Evolutionary conservation across 2,329 filamentous ascomycete species (phyloP), one percentile per base, ranked within the genome.

Genomic region (Whalleya microplaca): DNA sequence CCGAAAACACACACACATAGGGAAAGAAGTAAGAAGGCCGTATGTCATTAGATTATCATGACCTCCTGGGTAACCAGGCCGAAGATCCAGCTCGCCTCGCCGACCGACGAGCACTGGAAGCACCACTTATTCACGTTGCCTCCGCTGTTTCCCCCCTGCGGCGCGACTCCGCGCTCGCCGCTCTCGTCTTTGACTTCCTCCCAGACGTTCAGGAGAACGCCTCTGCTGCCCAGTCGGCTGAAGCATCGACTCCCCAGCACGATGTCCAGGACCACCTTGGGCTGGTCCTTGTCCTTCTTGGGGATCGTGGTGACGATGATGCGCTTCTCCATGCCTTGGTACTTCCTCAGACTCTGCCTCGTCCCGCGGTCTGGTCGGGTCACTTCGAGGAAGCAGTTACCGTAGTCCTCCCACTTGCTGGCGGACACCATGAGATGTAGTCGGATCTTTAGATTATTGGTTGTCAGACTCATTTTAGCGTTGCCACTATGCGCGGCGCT

Each of bases 371-470:
- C 88, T n/a, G 91, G 90, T 18, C 86, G 84, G 71, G 92, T 86
- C 67, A 99, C 92, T 16, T 90, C 91, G 57, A 99, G 78, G 40
- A 86, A 82, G 58, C 92, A 96, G 65, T 91, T 87, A 62, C 95
- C 94, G 77, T 93, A 87, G 71, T 98, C 93, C 59, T 92, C 87
- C 95, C 95, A 99, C 71, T 94, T 94, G 48, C 86, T 86, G 12
- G 85, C 80, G 1, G 84, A 80, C 57, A 92, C 88, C 48, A 94
- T 87, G 47, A 91, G 80, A 72, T 98, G 96, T 12, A 98, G 83
- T 37, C 92, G 84, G 65, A 97, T 91, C 65, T 93, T 93, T 49
- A 94, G 86, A 67, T 95, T 92, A 52, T 88, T 88, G 55, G 91
- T 86, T 51, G 88, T 89, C 20, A 87, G 73, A 19, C 86, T 80